phyloP scores from a whole-genome alignment of 2,329 filamentous ascomycete genomes.

The Fusarium dimerum region DNA sequence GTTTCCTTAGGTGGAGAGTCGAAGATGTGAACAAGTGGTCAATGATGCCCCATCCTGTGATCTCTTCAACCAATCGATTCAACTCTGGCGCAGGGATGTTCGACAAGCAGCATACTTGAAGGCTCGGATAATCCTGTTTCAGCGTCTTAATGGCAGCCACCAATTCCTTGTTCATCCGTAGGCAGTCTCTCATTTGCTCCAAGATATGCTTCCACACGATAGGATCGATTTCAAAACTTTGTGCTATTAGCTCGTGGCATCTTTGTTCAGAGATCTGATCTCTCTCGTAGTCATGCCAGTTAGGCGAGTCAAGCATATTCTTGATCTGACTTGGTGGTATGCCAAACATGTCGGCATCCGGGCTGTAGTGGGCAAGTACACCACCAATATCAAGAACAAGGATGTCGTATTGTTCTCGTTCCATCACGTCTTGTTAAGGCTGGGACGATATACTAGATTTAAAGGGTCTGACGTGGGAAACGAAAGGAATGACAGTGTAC shows the following conservation, averaged over 20 bases:
- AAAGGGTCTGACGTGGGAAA: no score
- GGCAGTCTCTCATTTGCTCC: background rate
- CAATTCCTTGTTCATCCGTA: background rate
- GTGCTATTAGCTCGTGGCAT: background rate
- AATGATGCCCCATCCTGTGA: slow-evolving; percentile 4
- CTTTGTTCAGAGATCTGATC: background rate
- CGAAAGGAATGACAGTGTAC: no score
- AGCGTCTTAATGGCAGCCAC: background rate
- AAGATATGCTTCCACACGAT: background rate
- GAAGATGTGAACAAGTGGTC: slow-evolving; percentile 1
- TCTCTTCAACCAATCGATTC: background rate
- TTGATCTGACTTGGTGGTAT: background rate
- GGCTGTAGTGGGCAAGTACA: no score
- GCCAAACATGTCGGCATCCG: no score
- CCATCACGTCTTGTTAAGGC: no score
- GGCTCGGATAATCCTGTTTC: background rate
- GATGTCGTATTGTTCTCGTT: no score
- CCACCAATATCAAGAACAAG: no score
- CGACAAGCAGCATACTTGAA: background rate
- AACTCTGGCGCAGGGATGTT: slow-evolving; percentile 6
- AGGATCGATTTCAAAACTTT: background rate
- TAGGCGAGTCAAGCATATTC: background rate
- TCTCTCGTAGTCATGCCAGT: slow-evolving; percentile 4
- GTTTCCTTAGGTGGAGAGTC: background rate
- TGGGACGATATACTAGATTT: no score